These are phyloP conservation scores for Gossypium raimondii DNA, from an alignment of 345 rosid species.

Conservation along the genomic window DNA sequence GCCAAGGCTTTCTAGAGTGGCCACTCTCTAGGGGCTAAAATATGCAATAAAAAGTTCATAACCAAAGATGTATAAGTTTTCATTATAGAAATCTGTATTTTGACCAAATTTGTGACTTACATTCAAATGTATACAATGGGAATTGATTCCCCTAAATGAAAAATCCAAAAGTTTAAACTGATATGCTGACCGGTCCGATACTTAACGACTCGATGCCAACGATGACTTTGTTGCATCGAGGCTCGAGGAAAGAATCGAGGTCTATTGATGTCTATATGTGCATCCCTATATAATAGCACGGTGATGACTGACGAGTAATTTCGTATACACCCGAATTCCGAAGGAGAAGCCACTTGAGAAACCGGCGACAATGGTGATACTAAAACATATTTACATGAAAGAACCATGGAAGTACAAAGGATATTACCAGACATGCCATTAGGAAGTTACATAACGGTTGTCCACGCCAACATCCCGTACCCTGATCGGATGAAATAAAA, in stretches of 20 bases:
- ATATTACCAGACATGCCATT: conserved; percentile 63
- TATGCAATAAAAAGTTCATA: too few species aligned
- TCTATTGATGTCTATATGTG: neutral
- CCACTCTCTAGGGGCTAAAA: neutral
- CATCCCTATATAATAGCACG: neutral
- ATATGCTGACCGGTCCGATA: neutral
- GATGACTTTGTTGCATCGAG: neutral
- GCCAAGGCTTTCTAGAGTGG: neutral
- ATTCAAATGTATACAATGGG: neutral
- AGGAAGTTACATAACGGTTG: conserved; percentile 69
- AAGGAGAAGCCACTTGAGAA: neutral
- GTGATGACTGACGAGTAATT: neutral
- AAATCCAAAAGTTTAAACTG: neutral
- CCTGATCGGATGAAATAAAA: conserved; percentile 21
- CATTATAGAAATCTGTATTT: neutral
- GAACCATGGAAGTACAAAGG: conserved; percentile 70
- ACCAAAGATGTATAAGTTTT: neutral
- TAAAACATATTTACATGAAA: conserved; percentile 54
- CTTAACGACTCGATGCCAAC: neutral
- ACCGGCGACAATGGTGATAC: neutral
- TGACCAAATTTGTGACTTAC: neutral
- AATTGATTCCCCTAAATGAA: neutral
- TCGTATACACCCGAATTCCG: neutral
- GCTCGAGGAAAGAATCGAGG: neutral
- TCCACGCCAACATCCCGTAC: conserved; percentile 50